Evolutionary conservation across 257 asterid genomes (phyloP).

Genomic region (Salvia rosmarinus): DNA sequence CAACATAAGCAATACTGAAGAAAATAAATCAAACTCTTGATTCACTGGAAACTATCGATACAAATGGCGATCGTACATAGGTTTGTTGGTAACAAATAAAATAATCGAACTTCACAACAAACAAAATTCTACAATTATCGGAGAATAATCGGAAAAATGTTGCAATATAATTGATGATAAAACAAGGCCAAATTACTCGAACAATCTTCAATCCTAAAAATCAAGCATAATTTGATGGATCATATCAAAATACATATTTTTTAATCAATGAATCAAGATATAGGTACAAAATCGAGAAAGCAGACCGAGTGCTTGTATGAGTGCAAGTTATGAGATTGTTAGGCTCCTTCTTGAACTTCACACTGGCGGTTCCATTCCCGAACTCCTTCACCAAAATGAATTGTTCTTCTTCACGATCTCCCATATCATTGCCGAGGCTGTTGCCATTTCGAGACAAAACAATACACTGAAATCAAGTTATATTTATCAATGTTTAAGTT

Average conservation of each 20-base stretch:
- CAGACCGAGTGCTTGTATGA: constrained; percentile 93
- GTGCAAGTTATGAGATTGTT: constrained; percentile 86
- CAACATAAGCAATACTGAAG: no score
- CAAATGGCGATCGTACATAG: no score
- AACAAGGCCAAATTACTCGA: not conserved
- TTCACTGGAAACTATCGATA: no score
- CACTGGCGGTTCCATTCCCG: constrained; percentile 77
- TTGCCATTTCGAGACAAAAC: constrained; percentile 58
- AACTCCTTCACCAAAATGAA: constrained; percentile 73
- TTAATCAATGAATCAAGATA: not conserved
- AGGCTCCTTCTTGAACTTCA: constrained; percentile 81
- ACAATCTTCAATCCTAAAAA: not conserved
- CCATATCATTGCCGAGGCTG: constrained; percentile 92
- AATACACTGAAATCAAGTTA: not conserved
- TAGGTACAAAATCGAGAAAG: not conserved
- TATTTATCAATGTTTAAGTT: no score
- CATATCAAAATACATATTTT: not conserved
- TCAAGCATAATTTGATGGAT: not conserved
- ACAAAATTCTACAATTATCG: no score
- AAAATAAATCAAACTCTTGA: no score
- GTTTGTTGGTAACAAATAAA: no score
- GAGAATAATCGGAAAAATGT: no score
- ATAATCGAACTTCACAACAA: no score
- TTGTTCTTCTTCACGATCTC: constrained; percentile 93
- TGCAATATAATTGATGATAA: no score